Evolutionary conservation across 2,329 filamentous ascomycete genomes (phyloP).

Genomic region (Paracamarosporium sp.): DNA sequence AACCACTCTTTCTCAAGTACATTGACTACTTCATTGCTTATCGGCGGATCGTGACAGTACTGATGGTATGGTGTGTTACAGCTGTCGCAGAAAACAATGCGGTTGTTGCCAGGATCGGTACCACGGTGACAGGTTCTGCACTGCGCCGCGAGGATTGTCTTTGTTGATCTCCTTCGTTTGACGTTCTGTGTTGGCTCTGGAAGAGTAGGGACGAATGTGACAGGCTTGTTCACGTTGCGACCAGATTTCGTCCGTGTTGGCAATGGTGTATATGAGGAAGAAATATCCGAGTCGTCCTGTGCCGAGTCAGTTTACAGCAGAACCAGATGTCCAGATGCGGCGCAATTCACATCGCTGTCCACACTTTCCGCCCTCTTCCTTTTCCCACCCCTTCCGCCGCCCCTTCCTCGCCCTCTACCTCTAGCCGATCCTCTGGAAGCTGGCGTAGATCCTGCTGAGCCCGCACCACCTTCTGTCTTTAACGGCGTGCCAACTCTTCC

Average conservation of each 20-base stretch:
- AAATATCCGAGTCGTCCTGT: slow-evolving; percentile 49
- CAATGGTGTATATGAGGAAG: slow-evolving; percentile 58
- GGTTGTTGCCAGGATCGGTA: slow-evolving; percentile 74
- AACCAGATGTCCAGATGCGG: background rate
- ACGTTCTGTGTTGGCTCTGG: slow-evolving; percentile 54
- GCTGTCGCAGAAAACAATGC: slow-evolving; percentile 85
- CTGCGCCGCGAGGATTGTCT: slow-evolving; percentile 59
- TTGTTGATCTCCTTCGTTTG: slow-evolving; percentile 66
- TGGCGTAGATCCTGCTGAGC: slow-evolving; percentile 29
- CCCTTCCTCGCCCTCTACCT: slow-evolving; percentile 45
- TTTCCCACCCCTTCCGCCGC: slow-evolving; percentile 46
- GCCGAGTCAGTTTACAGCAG: slow-evolving; percentile 20
- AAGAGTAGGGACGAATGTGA: slow-evolving; percentile 66
- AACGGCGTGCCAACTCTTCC: slow-evolving; percentile 41
- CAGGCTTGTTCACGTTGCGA: slow-evolving; percentile 71
- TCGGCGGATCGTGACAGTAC: slow-evolving; percentile 77
- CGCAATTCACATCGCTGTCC: slow-evolving; percentile 42
- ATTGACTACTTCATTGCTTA: slow-evolving; percentile 72
- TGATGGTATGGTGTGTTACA: slow-evolving; percentile 84
- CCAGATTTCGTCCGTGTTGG: slow-evolving; percentile 78
- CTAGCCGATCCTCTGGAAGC: slow-evolving; percentile 44
- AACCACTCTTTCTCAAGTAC: slow-evolving; percentile 75
- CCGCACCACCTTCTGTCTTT: slow-evolving; percentile 38
- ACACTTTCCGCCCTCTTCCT: slow-evolving; percentile 47
- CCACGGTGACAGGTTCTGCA: slow-evolving; percentile 78